These are phyloP conservation scores for Poterioochromonas sp. DNA, from an alignment of 352 stramenopile genomes.

Conservation along the genomic window DNA sequence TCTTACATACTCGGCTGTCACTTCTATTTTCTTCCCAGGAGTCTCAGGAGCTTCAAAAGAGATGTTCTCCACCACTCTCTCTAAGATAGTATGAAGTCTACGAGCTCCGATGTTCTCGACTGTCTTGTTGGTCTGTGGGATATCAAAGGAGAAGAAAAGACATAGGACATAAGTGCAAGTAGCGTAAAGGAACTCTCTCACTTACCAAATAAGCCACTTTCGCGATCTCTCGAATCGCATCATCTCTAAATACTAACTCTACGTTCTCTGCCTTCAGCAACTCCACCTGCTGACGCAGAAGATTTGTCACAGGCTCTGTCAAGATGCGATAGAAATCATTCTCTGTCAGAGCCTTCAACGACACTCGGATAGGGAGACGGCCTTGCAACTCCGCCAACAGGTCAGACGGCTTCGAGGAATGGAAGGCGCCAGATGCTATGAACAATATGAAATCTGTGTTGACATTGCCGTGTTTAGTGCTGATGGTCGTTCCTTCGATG, in stretches of 20 bases:
- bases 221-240: slow-evolving; percentile 92
- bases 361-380: slow-evolving; percentile 93
- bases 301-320: slow-evolving; percentile 96
- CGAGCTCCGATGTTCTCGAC: slow-evolving; percentile 92
- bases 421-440: slow-evolving; percentile 87
- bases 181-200: no score
- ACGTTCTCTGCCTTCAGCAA: slow-evolving; percentile 93
- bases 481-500: slow-evolving; percentile 90
- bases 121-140: slow-evolving; percentile 44
- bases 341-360: slow-evolving; percentile 96
- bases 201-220: slow-evolving; percentile 88
- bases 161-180: no score
- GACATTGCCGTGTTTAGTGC: slow-evolving; percentile 97
- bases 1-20: slow-evolving; percentile 86
- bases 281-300: slow-evolving; percentile 94
- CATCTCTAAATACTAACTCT: slow-evolving; percentile 85
- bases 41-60: slow-evolving; percentile 92
- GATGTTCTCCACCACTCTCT: slow-evolving; percentile 95
- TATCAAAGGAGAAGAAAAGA: no score
- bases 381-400: slow-evolving; percentile 95
- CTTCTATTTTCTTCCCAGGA: slow-evolving; percentile 58
- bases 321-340: slow-evolving; percentile 97
- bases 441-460: slow-evolving; percentile 99
- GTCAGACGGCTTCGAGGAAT: slow-evolving; percentile 92
- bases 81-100: slow-evolving; percentile 91